Base-by-base conservation (phyloP, 2,329 filamentous ascomycete species). In the Alternaria infectoria region DNA sequence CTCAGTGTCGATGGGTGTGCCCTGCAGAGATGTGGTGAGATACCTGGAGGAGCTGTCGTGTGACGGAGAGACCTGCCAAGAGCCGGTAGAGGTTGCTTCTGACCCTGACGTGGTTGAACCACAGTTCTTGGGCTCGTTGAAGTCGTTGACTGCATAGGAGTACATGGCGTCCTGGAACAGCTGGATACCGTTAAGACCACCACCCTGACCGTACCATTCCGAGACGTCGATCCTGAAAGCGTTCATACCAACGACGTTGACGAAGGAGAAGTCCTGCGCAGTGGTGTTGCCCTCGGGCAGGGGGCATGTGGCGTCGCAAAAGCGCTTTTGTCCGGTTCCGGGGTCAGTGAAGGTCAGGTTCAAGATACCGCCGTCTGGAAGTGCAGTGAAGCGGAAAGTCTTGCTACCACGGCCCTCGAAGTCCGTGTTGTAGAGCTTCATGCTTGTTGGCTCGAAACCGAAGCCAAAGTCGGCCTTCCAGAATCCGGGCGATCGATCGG, bases 281-380 rank as follows among this genome's bases (percentile, higher is more conserved):
- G 85, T 87, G 17, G 85, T 81, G 73, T 93, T 88, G 74, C 89
- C 85, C 64, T 83, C 70, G 66, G 91, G 93, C 51, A 99, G 86
- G n/a, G 94, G 92, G 73, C 96, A 99, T 74, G 88, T 86, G 65
- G 89, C 90, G 57, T 94, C 93, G 81, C 96, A 99, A 61, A 87
- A 89, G 28, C 83, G 81, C 59, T 90, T 90, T 54, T 87, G 82
- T 25, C 91, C 91, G 2, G 88, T 43, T 77, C 83, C 23, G 13
- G 91, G 90, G 74, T 98, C 93, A 67, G 90, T 89, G 72, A 96
- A 98, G 40, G 93, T 97, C 75, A 99, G 86, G 80, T 98, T 97
- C 89, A 99, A 92, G 77, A 99, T 97, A 56, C 96, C 96, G 66
- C 92, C 90, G 74, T 95, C 88, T 6, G 95, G 94, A 62, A 95